These are phyloP conservation scores for Blepharisma stoltei DNA, from an alignment of 73 alveolate species.

Conservation along the genomic window DNA sequence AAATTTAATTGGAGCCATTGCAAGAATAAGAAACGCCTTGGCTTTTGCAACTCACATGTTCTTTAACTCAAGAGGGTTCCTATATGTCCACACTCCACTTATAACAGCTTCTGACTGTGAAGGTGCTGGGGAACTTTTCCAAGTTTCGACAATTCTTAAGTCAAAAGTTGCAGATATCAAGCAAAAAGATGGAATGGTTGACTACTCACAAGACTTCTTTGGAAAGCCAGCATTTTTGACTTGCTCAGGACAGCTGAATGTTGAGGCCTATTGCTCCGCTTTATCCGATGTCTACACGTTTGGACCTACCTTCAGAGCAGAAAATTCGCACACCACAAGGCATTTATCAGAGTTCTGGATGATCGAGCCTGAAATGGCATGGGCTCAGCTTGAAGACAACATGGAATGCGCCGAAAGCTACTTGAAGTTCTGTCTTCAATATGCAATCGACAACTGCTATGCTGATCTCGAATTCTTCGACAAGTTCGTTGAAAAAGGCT, in stretches of 20 bases:
- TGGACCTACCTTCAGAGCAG: conserved; percentile 99
- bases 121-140: conserved; percentile 99
- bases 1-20: conserved; percentile 92
- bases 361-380: conserved; percentile 99
- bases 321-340: conserved; percentile 96
- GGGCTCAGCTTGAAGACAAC: conserved; percentile 61
- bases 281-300: conserved; percentile 96
- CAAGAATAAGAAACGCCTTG: conserved; percentile 95
- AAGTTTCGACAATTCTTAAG: conserved; percentile 91
- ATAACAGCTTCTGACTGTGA: conserved; percentile 99
- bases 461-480: conserved; percentile 92
- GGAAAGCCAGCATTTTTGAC: conserved; percentile 94
- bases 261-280: conserved; percentile 89
- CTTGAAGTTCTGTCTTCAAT: conserved; percentile 89
- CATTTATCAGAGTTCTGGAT: conserved; percentile 99
- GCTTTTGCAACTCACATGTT: conserved; percentile 97
- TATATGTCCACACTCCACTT: conserved; percentile 98
- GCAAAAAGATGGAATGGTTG: conserved; percentile 41
- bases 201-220: conserved; percentile 96
- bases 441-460: conserved; percentile 87
- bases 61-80: conserved; percentile 91
- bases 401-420: conserved; percentile 98
- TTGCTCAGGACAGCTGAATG: conserved; percentile 95
- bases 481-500: conserved; percentile 77
- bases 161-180: conserved; percentile 31